Base-by-base conservation (phyloP, 2,329 filamentous ascomycete species). In the Epicoccum sorghinum region DNA sequence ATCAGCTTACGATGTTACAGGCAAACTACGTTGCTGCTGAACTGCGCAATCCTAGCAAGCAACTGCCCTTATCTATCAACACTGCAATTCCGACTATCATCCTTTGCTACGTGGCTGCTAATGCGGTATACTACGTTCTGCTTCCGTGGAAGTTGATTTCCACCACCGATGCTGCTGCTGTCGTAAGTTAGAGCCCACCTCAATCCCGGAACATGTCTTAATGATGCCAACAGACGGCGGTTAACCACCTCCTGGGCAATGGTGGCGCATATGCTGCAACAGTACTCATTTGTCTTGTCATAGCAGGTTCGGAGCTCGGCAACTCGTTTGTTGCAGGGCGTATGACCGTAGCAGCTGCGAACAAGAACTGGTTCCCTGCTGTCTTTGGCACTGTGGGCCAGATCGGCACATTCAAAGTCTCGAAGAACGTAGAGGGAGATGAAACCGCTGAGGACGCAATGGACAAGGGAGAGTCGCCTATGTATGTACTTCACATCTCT, bases 251-350 rank as follows among this genome's bases (percentile, higher is more conserved):
- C 37, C 4, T 85, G 77, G 33, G 84, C 82, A 62, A 83, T 77
- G 13, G 78, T 75, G 38, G 65, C 36, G 69, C 69, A 35, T 80
- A 87, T 23, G 68, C 87, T 3, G 85, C 85, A 6, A 78, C 77
- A 0, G 77, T 67, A 0, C 70, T 87, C 4, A 84, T 88, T 47
- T 86, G 84, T 60, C 75, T 87, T 0, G 85, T 87, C 0, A 83
- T 87, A 1, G 83, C 82, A 0, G 85, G 85, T 10, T 86, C 85
- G 1, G 74, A 86, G 0, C 78, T 87, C 0, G 83, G 84, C 7
- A 88, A 87, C 68, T 85, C 83, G 0, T 87, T 88, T 59, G 83
- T 87, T 0, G 82, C 82, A 0, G 82, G 85, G 7, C 82, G 85
- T 13, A 87, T 88, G 84, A 81, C 83, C 0, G 84, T 87, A 1